These are phyloP conservation scores for Xerocomellus amylosporus DNA, from an alignment of 768 basidiomycete genomes.

Conservation along the genomic window DNA sequence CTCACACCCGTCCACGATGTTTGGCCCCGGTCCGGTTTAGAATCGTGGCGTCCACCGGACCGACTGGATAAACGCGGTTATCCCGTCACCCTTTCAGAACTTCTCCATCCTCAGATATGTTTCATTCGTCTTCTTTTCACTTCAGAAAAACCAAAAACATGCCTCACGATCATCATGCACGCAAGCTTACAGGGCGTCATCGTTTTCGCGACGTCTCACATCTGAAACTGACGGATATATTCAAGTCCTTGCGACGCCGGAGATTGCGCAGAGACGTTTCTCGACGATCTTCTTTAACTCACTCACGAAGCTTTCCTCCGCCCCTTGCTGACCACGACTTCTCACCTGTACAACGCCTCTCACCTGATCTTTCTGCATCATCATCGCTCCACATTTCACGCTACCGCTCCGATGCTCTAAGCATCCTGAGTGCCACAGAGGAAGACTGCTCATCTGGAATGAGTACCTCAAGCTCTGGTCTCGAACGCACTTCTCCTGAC, in stretches of 20 bases:
- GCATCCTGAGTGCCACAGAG: conserved; percentile 8
- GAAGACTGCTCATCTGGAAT: conserved; percentile 13
- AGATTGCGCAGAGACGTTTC: conserved; percentile 7
- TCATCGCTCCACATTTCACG: background rate
- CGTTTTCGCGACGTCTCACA: conserved; percentile 19
- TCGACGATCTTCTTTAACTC: conserved; percentile 2
- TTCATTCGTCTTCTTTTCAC: conserved; percentile 8
- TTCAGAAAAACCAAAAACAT: conserved; percentile 16
- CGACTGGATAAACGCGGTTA: background rate
- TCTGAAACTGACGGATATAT: conserved; percentile 18
- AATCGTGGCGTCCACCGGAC: conserved; percentile 1
- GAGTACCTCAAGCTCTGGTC: conserved; percentile 5
- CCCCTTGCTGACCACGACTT: conserved; percentile 5
- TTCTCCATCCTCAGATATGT: background rate
- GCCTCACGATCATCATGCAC: conserved; percentile 1
- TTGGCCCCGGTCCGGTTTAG: conserved; percentile 12
- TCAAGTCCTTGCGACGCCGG: conserved; percentile 21
- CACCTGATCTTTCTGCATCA: background rate
- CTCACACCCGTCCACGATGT: background rate
- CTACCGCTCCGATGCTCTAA: conserved; percentile 4
- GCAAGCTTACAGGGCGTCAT: conserved; percentile 7
- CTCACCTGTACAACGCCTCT: conserved; percentile 2
- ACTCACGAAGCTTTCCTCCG: background rate
- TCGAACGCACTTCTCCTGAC: background rate
- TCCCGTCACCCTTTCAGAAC: background rate